A percentile compares a stretch with the other conserved stretches of the same genome.
phyloP scores from a whole-genome alignment of 345 rosid species.

The Syzygium aqueum region DNA sequence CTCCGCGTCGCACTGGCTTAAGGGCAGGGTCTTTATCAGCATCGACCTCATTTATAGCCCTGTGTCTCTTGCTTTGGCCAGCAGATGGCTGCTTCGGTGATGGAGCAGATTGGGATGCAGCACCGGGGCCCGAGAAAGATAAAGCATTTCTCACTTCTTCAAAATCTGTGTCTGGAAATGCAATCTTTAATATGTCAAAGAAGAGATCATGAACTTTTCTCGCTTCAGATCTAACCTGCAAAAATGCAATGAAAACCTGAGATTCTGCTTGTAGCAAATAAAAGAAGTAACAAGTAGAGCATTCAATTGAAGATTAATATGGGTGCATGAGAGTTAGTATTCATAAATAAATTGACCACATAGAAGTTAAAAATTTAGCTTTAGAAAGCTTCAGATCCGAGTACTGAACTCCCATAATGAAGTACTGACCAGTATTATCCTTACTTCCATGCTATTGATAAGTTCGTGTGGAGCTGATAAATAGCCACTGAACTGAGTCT shows the following conservation, averaged over 20 bases:
- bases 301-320: background rate
- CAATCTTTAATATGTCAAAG: conserved; percentile 86
- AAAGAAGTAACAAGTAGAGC: background rate
- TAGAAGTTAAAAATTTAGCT: background rate
- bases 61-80: conserved; percentile 63
- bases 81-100: conserved; percentile 40
- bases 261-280: background rate
- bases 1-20: conserved; percentile 49
- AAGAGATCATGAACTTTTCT: conserved; percentile 95
- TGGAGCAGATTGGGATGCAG: conserved; percentile 38
- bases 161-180: conserved; percentile 86
- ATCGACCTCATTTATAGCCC: conserved; percentile 45
- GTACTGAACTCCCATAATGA: background rate
- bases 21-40: conserved; percentile 41
- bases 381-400: background rate
- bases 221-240: conserved; percentile 93
- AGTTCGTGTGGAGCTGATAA: background rate
- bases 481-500: background rate
- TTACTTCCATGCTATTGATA: background rate
- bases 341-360: background rate
- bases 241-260: background rate
- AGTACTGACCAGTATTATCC: background rate
- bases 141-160: conserved; percentile 70
- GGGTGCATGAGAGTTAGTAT: background rate
- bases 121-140: conserved; percentile 47